A percentile compares a stretch with the other conserved stretches of the same genome.
These are phyloP conservation scores for Solanum gandarillasii DNA, from an alignment of 257 asterid genomes.

Conservation along the genomic window DNA sequence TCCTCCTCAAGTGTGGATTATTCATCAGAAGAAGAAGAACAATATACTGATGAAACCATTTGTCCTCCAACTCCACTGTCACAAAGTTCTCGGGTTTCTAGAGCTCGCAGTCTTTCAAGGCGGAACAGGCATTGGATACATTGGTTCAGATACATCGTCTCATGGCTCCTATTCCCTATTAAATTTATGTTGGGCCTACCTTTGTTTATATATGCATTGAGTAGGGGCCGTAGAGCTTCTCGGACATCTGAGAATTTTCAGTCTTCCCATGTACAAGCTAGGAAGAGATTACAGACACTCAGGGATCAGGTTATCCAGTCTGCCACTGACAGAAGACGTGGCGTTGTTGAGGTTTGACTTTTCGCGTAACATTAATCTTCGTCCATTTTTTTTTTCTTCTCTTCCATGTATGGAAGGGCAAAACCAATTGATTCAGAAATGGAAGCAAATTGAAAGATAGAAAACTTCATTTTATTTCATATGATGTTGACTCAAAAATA, in stretches of 20 bases:
- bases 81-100: slow-evolving; percentile 62
- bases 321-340: slow-evolving; percentile 97
- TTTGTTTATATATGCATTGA: slow-evolving; percentile 32
- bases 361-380: not conserved
- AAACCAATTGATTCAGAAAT: not conserved
- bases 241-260: slow-evolving; percentile 26
- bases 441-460: not conserved
- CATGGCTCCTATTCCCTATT: slow-evolving; percentile 77
- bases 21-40: slow-evolving; percentile 62
- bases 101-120: slow-evolving; percentile 47
- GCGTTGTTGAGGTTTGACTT: slow-evolving; percentile 75
- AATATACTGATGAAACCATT: slow-evolving; percentile 30
- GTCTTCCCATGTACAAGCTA: slow-evolving; percentile 30
- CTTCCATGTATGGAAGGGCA: not conserved
- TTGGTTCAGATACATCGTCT: slow-evolving; percentile 49
- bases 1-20: slow-evolving; percentile 53
- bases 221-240: slow-evolving; percentile 22
- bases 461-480: not conserved
- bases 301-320: slow-evolving; percentile 72
- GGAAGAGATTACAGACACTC: slow-evolving; percentile 50
- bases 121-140: slow-evolving; percentile 38
- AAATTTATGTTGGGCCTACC: slow-evolving; percentile 61
- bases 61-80: slow-evolving; percentile 79
- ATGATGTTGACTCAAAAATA: not conserved
- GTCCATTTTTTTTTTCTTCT: not conserved